These are phyloP conservation scores for Eucalyptus fibrosa DNA, from an alignment of 345 rosid species.

Conservation along the genomic window DNA sequence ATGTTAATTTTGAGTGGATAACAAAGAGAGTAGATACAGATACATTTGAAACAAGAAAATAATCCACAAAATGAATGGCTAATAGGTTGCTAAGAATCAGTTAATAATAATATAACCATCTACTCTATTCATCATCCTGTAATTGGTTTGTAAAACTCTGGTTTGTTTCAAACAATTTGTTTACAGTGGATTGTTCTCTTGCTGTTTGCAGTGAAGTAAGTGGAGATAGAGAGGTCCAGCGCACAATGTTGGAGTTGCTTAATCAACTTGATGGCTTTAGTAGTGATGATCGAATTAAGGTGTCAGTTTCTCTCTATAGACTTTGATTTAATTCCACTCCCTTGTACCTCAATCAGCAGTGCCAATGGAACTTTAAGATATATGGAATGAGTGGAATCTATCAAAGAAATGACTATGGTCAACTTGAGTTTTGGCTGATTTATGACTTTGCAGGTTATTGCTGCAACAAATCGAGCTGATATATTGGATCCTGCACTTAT, in stretches of 20 bases:
- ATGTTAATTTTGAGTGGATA: neutral
- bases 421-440: neutral
- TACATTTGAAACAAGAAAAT: neutral
- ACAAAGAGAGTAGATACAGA: neutral
- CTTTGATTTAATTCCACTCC: neutral
- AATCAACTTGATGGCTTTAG: constrained; percentile 99
- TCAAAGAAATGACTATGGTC: neutral
- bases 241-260: constrained; percentile 97
- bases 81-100: neutral
- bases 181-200: neutral
- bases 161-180: neutral
- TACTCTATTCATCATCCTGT: neutral
- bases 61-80: neutral
- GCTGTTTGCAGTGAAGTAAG: constrained; percentile 84
- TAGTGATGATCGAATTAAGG: constrained; percentile 98
- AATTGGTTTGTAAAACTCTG: neutral
- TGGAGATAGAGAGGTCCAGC: constrained; percentile 98
- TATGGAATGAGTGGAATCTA: neutral
- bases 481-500: constrained; percentile 97
- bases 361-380: neutral
- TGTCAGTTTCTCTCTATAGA: neutral
- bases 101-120: neutral
- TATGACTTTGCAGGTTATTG: constrained; percentile 58
- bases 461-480: constrained; percentile 99
- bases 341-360: neutral